These are phyloP conservation scores for Botrytis medusae DNA, from an alignment of 2,329 filamentous ascomycete genomes.

Conservation along the genomic window DNA sequence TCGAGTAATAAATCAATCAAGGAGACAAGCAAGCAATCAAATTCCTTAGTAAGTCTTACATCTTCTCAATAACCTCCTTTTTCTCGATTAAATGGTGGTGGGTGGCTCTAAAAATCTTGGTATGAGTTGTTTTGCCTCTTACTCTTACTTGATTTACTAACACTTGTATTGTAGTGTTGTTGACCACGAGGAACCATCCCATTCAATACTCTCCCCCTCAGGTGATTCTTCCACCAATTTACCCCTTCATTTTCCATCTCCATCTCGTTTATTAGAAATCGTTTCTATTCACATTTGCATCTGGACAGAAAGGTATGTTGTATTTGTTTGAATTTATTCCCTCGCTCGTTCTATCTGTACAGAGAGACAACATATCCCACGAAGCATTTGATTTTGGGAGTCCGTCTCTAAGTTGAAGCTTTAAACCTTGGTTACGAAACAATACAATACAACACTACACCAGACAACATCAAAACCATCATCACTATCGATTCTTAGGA, in stretches of 20 bases:
- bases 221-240: not conserved
- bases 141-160: not conserved
- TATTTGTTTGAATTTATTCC: not conserved
- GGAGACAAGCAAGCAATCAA: not conserved
- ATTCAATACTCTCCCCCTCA: not conserved
- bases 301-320: not conserved
- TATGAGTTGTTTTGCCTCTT: not conserved
- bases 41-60: not conserved
- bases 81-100: not conserved
- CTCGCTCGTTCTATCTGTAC: not conserved
- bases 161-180: not conserved
- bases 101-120: not conserved
- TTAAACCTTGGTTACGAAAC: not conserved
- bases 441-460: not conserved
- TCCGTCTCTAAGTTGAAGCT: not conserved
- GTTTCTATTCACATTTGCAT: not conserved
- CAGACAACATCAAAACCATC: not conserved
- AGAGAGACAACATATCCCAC: not conserved
- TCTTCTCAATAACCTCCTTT: slow-evolving; percentile 9
- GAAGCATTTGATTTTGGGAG: not conserved
- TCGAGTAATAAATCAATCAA: not conserved
- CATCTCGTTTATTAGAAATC: not conserved
- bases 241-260: not conserved
- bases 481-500: not conserved
- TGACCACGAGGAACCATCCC: slow-evolving; percentile 5